Conservation (phyloP, 2,329 filamentous ascomycete genomes). For the Rutstroemia sp. region DNA sequence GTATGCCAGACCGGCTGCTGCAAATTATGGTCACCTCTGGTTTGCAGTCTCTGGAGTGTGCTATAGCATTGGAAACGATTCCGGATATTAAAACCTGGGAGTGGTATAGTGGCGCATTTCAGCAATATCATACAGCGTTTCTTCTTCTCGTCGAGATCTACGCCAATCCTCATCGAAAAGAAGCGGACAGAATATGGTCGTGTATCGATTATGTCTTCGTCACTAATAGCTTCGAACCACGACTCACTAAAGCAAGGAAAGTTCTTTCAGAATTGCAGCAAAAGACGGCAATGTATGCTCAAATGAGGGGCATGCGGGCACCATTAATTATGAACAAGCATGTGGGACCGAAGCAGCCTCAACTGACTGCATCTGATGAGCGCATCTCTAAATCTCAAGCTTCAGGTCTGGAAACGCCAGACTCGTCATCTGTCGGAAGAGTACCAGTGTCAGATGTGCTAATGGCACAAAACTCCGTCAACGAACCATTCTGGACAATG, state of each 20-base stretch:
- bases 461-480: not conserved
- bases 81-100: slow-evolving; percentile 50
- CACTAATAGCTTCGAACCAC: slow-evolving; percentile 43
- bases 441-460: not conserved
- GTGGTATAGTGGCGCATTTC: slow-evolving; percentile 66
- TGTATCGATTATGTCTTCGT: slow-evolving; percentile 64
- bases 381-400: not conserved
- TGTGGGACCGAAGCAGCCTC: slow-evolving; percentile 29
- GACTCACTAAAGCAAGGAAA: slow-evolving; percentile 49
- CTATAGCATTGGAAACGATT: slow-evolving; percentile 45
- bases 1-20: slow-evolving; percentile 54
- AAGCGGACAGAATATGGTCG: slow-evolving; percentile 61
- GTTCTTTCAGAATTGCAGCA: slow-evolving; percentile 56
- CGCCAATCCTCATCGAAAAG: slow-evolving; percentile 34
- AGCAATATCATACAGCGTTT: slow-evolving; percentile 65
- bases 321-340: slow-evolving; percentile 33
- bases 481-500: not conserved
- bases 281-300: slow-evolving; percentile 52
- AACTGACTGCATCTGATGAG: not conserved
- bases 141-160: slow-evolving; percentile 63
- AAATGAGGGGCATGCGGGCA: slow-evolving; percentile 49
- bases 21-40: slow-evolving; percentile 57
- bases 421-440: not conserved
- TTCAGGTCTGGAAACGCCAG: not conserved
- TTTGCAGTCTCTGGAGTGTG: slow-evolving; percentile 45